phyloP scores from a whole-genome alignment of 1,139 yeast species.

The Magnusiomyces suaveolens region DNA sequence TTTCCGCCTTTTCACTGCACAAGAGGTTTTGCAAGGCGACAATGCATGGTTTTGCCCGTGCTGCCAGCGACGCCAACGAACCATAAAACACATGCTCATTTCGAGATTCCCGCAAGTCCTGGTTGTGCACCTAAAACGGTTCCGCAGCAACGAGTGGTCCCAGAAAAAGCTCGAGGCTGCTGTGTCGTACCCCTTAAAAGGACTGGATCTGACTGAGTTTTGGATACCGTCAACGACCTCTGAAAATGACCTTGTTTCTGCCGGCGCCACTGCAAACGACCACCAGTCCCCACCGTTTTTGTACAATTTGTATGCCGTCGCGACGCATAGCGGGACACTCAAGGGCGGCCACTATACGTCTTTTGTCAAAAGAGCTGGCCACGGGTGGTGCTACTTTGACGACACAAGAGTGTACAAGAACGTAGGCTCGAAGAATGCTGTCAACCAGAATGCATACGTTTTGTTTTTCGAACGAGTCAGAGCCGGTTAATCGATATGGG shows the following conservation, averaged over 20 bases:
- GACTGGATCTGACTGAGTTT: constrained; percentile 59
- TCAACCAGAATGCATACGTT: constrained; percentile 64
- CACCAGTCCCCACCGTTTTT: constrained; percentile 75
- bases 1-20: constrained; percentile 55
- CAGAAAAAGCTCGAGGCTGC: constrained; percentile 50
- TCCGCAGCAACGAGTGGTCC: constrained; percentile 39
- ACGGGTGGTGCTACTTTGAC: constrained; percentile 70
- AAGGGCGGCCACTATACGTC: constrained; percentile 92
- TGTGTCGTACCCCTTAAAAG: constrained; percentile 47
- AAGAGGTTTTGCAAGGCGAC: constrained; percentile 64
- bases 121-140: constrained; percentile 72
- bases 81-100: constrained; percentile 58
- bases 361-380: constrained; percentile 55
- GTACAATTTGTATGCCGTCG: constrained; percentile 73
- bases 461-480: constrained; percentile 41
- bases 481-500: too few species aligned
- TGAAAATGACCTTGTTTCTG: too few species aligned
- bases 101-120: constrained; percentile 65
- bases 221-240: constrained; percentile 49
- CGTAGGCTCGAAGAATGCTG: constrained; percentile 37
- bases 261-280: constrained; percentile 37
- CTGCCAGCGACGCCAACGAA: constrained; percentile 58
- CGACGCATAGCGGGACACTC: constrained; percentile 76
- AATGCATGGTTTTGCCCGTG: constrained; percentile 86
- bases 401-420: constrained; percentile 50